Base-by-base conservation (phyloP, 257 asterid genomes). In the Henckelia pumila region DNA sequence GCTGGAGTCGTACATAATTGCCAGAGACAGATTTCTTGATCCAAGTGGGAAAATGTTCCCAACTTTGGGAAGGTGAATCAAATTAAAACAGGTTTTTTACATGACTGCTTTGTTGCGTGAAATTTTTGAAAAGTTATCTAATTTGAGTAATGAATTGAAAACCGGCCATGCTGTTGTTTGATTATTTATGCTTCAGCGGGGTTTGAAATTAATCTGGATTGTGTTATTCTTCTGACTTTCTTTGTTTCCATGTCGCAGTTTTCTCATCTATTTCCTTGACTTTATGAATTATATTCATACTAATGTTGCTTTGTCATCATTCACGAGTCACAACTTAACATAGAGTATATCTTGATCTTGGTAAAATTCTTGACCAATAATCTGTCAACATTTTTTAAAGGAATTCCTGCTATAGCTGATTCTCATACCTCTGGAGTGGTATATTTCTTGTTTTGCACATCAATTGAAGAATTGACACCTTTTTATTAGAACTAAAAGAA, bases 1-100 rank as follows among this genome's bases (percentile, higher is more conserved):
- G 99, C 82, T 94, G 58, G 99, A 94, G 80, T 83, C 99, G 8
- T 94, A 91, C 73, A 84, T 94, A 72, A 94, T 94, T 76, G 98
- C 99, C 64, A 89, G 99, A 84, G 99, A 94, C 44, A 81, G 98
- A 52, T 94, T 94, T 77, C 98, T 94, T 71, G 88, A 76, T 77
- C 88, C 92, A 71, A 81, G 80, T 81, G 99, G 98, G 61, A 94
- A 91, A 79, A 94, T 91, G 98, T 94, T 88, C 73, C 99, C 99
- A 50, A 77, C 95, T 9, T 35, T 35, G 44, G 44, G 44, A 35
- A 35, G 44, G 44, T 35, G 11, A 35, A 35, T 35, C 44, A 5
- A 35, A 35, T 35, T 9, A 8, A 8, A 9, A 35, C 44, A 35
- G 44, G 44, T 9, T 35, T 35, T 28, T 35, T 35, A 35, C 5